Base-by-base conservation (phyloP, 345 rosid species). In the Gossypium herbaceum region DNA sequence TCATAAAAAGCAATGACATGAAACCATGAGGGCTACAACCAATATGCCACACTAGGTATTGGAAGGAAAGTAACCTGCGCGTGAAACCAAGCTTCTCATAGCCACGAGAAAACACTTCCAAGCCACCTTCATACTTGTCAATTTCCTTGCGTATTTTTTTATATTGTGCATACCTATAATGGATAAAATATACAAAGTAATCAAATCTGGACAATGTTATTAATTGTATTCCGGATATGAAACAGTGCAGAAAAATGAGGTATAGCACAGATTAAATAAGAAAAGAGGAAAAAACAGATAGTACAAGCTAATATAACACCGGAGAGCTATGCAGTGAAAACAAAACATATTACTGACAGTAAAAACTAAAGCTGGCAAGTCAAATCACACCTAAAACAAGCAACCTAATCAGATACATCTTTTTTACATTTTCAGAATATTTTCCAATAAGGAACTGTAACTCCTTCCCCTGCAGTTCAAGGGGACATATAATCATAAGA, bases 21-120 rank as follows among this genome's bases (percentile, higher is more conserved):
- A 24, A 71, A 55, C 48, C 43, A 34, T 19, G 50, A 47, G 57
- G 72, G 63, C 52, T 10, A 57, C 13, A 62, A 75, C 70, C 20
- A 16, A 70, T 7, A n/a, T 56, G 69, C 60, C 69, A 50, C 52
- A 25, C 19, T 24, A 58, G 29, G 45, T 51, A 54, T 3, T 39
- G 52, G 45, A 12, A 64, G 47, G 71, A 41, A 50, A 44, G 59
- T 66, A 79, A 94, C 98, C 97, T 91, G 85, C 86, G 82, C 27
- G 79, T 80, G 77, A 94, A 94, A 80, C 98, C 98, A 78, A 94
- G 79, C 81, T 86, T 88, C 85, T 92, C 93, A 79, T 92, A 92
- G 72, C 97, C 97, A 45, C 94, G 95, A 85, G 98, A 92, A 82
- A 94, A 94, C 17, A 74, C 88, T 81, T 90, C 98, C 79, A 94